Base-by-base conservation (phyloP, 257 asterid genomes). In the Forsythia suspensa region DNA sequence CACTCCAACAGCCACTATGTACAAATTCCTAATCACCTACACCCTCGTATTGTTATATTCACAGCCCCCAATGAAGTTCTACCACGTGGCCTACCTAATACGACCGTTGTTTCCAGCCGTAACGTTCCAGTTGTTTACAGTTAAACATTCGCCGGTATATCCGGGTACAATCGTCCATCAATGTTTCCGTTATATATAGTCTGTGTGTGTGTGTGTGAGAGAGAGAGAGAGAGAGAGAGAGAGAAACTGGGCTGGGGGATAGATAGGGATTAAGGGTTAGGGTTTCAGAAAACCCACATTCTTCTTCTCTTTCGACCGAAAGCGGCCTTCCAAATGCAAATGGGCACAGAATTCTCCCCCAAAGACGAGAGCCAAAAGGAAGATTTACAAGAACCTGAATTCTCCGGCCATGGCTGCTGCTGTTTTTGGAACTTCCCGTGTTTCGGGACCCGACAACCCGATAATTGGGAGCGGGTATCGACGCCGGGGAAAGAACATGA, bases 401-500 rank as follows among this genome's bases (percentile, higher is more conserved):
- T 84, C 55, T 63, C 81, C 79, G 77, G 76, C 57, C 80, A 91
- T 1, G 88, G 94, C 3, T 93, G 91, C 76, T 90, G 98, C 69
- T 90, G 91, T 75, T 75, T 81, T 41, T 88, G 87, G 87, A 75
- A 40, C 69, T 61, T 20, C 37, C 69, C 69, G 5, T 61, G 69
- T 41, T 38, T 90, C 15, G 16, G 77, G 18, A 76, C 90, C 40
- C 80, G 77, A 38, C 83, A 68, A 44, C 63, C 89, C 41, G 82
- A 79, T 1, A 77, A 82, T 5, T 93, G 98, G 98, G 94, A 93
- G 84, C 84, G 90, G 42, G 89, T 93, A 0, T 72, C 87, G 5
- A 39, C 87, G 6, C 74, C 88, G 70, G 92, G 85, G 55, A 92
- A 87, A 21, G 88, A 79, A 57, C 59, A 41, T 57, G 82, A 48